A percentile compares a stretch with the other conserved stretches of the same genome.
These are phyloP conservation scores for Davidsoniella neocaledoniae DNA, from an alignment of 2,329 filamentous ascomycete genomes.

Conservation along the genomic window DNA sequence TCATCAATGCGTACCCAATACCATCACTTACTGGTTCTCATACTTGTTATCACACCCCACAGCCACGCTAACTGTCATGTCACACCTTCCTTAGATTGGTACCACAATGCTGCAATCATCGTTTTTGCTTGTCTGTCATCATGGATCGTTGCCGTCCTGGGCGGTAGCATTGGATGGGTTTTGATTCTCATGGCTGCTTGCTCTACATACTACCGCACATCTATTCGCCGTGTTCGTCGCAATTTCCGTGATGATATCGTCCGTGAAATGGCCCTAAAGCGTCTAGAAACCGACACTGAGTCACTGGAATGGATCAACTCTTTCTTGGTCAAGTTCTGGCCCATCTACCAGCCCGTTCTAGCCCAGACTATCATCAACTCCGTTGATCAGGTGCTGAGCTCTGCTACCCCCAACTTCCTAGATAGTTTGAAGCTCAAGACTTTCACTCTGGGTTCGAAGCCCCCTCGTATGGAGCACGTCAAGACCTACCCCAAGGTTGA, in stretches of 20 bases:
- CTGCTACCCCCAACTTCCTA: slow-evolving; percentile 76
- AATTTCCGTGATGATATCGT: slow-evolving; percentile 93
- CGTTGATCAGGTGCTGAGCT: slow-evolving; percentile 90
- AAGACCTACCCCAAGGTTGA: slow-evolving; percentile 95
- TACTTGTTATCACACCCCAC: not conserved
- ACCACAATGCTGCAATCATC: slow-evolving; percentile 91
- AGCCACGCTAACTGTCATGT: slow-evolving; percentile 9
- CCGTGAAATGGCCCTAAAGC: slow-evolving; percentile 73
- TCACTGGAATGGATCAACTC: slow-evolving; percentile 98
- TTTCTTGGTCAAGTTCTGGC: slow-evolving; percentile 97
- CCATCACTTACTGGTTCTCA: not conserved
- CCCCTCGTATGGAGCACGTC: slow-evolving; percentile 89
- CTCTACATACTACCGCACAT: slow-evolving; percentile 92
- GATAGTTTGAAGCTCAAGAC: slow-evolving; percentile 88
- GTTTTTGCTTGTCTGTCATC: slow-evolving; percentile 80
- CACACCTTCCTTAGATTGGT: slow-evolving; percentile 54
- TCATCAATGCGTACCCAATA: not conserved
- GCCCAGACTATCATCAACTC: slow-evolving; percentile 84
- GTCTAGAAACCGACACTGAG: slow-evolving; percentile 77
- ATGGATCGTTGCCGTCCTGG: slow-evolving; percentile 77
- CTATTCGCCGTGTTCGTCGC: slow-evolving; percentile 75
- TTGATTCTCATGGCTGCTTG: slow-evolving; percentile 85
- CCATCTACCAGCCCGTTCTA: slow-evolving; percentile 89
- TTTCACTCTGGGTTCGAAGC: slow-evolving; percentile 87
- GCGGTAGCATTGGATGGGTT: slow-evolving; percentile 84